Evolutionary conservation across 805 yeast genomes (phyloP).

Genomic region (Kluyveromyces wickerhamii): DNA sequence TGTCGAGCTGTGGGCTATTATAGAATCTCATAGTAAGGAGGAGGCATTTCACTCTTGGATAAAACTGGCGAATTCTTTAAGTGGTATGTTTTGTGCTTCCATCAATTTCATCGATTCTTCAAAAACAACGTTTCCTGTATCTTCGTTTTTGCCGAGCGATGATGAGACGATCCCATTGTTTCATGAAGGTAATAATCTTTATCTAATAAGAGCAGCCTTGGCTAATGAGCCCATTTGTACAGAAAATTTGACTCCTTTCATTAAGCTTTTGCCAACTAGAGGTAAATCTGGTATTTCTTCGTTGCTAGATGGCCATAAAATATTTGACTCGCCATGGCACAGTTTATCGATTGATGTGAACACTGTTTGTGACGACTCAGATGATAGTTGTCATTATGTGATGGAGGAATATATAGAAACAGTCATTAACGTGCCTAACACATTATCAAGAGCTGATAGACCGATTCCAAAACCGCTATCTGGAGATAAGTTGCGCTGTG

Average conservation of each 20-base stretch:
- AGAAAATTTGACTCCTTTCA: slow-evolving; percentile 89
- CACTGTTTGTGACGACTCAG: slow-evolving; percentile 40
- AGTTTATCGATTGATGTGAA: slow-evolving; percentile 79
- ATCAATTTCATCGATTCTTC: slow-evolving; percentile 78
- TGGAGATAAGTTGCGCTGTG: slow-evolving; percentile 68
- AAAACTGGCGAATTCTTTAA: slow-evolving; percentile 60
- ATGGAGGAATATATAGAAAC: slow-evolving; percentile 63
- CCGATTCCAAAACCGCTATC: slow-evolving; percentile 78
- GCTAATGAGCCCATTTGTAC: slow-evolving; percentile 96
- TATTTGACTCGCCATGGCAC: slow-evolving; percentile 91
- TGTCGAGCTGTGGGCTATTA: slow-evolving; percentile 83
- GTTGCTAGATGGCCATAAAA: slow-evolving; percentile 79
- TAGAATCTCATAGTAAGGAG: slow-evolving; percentile 51
- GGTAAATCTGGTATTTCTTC: slow-evolving; percentile 86
- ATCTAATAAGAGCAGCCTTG: slow-evolving; percentile 69
- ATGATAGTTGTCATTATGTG: slow-evolving; percentile 36
- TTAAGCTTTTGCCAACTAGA: slow-evolving; percentile 83
- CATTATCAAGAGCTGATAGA: slow-evolving; percentile 50
- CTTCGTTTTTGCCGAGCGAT: slow-evolving; percentile 26
- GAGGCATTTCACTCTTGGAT: slow-evolving; percentile 64
- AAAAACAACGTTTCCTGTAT: slow-evolving; percentile 61
- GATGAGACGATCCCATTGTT: slow-evolving; percentile 22
- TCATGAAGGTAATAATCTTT: slow-evolving; percentile 35
- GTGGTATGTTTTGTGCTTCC: slow-evolving; percentile 94
- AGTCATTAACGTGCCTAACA: slow-evolving; percentile 62